Base-by-base conservation (phyloP, 441 rosid species). In the Kokia cookei region DNA sequence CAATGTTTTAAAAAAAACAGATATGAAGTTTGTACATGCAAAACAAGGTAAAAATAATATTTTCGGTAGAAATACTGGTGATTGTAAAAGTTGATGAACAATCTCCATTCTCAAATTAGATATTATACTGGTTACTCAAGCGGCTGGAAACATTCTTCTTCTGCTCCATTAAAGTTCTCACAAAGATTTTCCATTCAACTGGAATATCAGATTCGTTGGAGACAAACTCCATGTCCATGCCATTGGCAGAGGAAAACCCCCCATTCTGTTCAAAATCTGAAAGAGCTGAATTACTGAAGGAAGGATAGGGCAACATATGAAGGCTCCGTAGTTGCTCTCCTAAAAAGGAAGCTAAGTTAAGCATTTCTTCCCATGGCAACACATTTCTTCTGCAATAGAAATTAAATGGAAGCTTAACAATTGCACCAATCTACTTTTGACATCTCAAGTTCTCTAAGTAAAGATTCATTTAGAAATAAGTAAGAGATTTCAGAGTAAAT, bases 311-410 rank as follows among this genome's bases (percentile, higher is more conserved):
- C 78, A 95, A 83, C 63, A 76, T 82, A 86, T 93, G 99, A 78
- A 93, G 94, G 84, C 88, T 81, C 17, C 70, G 90, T 77, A 93
- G 82, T 82, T 93, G 97, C 79, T 91, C 83, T 78, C 99, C 99
- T 59, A 95, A 78, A 81, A 89, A 93, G 57, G 92, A 84, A 62
- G 99, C 91, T 76, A 93, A 81, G 78, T 86, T 84, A 60, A 83
- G 83, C 79, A 85, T 79, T 53, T 90, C 97, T 66, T 79, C 89
- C 89, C 81, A 81, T 13, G 92, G 79, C 47, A 95, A 72, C 55
- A 77, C 72, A 78, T 95, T 97, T 83, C 98, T 88, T 85, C 99
- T 95, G 91, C 85, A 81, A 81, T 72, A 61, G 74, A 58, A 72
- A 69, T 24, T 58, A 22, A 69, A 76, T 65, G 19, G 32, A 15